Base-by-base conservation (phyloP, 208 protist genomes). In the Leishmania aethiopica region DNA sequence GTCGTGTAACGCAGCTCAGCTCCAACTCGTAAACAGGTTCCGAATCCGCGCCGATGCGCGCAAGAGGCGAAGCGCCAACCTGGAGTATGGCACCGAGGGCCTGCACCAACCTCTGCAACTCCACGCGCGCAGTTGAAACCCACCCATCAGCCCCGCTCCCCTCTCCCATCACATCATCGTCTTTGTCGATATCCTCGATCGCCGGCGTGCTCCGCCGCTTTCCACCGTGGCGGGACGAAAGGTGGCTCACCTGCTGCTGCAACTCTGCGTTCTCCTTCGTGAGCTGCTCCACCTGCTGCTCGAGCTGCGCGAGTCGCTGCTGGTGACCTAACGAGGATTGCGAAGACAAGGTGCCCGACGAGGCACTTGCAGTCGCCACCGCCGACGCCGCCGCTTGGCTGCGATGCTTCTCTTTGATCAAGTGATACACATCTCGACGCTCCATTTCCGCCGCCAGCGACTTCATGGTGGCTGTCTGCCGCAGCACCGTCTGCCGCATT, bases 381-480 rank as follows among this genome's bases (percentile, higher is more conserved):
- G 42, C 69, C 42, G 25, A 19, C 25, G 69, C 25, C 42, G 13
- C n/a, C 5, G 57, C 53, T 60, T 47, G 66, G n/a, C 60, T 85
- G 59, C 37, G 69, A 47, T 74, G 94, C 7, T 73, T 79, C 32
- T 86, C 78, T 72, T 88, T 86, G 28, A 94, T 82, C 19, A 96
- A 82, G 75, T 83, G 90, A 69, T 91, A 89, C 55, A 92, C 92
- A 60, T 90, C 90, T 13, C 62, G 89, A 3, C 92, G 87, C 72
- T 88, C 77, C 83, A 95, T 90, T 60, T 90, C 87, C 2, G 49
- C 70, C 11, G 84, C 83, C 10, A 95, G 70, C 3, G 84, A 80
- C 28, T 82, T 81, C 77, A 96, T 82, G 3, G 90, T 90, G 32
- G 73, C 89, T 6, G 90, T 91, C 77, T 97, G 93, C 53, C 90